These are phyloP conservation scores for Paxillus involutus DNA, from an alignment of 768 basidiomycete species.

Conservation along the genomic window DNA sequence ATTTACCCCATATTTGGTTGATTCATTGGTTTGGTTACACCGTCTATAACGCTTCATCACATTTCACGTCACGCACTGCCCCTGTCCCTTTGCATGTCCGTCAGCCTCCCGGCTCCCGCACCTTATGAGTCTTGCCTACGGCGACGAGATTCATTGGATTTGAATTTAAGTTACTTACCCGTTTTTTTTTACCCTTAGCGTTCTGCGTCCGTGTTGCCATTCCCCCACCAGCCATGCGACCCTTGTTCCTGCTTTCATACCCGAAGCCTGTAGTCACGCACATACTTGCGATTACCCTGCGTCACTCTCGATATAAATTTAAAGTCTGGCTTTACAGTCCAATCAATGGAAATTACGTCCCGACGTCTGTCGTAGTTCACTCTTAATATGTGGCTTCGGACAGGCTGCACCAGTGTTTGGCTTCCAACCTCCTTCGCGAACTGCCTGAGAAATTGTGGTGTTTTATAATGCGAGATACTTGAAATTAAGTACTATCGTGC, in stretches of 20 bases:
- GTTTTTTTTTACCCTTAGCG: no score
- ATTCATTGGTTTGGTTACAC: constrained; percentile 7
- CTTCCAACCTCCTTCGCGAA: no score
- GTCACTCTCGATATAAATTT: constrained; percentile 1
- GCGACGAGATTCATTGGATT: constrained; percentile 3
- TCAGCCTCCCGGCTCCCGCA: neutral
- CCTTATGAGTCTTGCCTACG: neutral
- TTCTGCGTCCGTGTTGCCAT: no score
- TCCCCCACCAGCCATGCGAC: neutral
- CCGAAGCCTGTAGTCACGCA: neutral
- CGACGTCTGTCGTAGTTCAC: no score
- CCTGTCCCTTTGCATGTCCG: neutral
- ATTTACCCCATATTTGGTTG: constrained; percentile 22
- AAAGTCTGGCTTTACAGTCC: neutral
- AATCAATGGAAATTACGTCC: no score
- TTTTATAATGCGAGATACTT: no score
- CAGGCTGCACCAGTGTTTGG: no score
- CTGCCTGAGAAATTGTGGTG: no score
- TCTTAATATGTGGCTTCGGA: no score
- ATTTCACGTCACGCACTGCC: neutral
- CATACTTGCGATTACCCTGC: neutral
- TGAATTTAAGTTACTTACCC: neutral
- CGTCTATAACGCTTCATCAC: constrained; percentile 12
- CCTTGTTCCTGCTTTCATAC: neutral
- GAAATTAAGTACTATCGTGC: no score